Evolutionary conservation across 768 basidiomycete genomes (phyloP), one percentile per base, ranked within the genome.

Genomic region (Mycena filopes): DNA sequence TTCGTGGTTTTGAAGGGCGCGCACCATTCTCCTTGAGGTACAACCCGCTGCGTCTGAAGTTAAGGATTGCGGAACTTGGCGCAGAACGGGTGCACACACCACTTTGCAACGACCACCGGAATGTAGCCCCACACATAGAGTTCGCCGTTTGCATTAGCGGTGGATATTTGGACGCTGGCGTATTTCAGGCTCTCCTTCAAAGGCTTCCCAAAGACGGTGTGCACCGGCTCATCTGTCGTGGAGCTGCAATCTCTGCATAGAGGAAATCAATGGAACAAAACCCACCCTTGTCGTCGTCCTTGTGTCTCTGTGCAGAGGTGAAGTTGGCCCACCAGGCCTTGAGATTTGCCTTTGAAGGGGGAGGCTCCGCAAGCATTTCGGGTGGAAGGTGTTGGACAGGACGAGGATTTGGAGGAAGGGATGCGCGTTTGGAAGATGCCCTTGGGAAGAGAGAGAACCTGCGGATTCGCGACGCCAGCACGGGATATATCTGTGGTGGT

Each of bases 101-200:
- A 98, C 80, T 98, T 98, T 48, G 97, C 97, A 43, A 99, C 97
- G 55, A 98, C 96, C 43, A 98, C 94, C 11, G 97, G 97, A 51
- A 99, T 94, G 75, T 92, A 93, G 1, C 96, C 95, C 92, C 94
- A 96, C 7, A 95, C 91, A 74, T 93, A 94, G 20, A 94, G 83
- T 68, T 93, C 89, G 10, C 95, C 95, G 65, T 87, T 87, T 13
- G 90, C 83, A 63, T 91, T 92, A 8, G 93, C 90, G 16, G 96
- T 97, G 12, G 92, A 94, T 74, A 99, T 97, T 74, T 96, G 96
- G 1, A 98, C 97, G 71, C 88, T 92, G 18, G 97, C 97, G 76
- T 91, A 92, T 71, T 85, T 85, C 70, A 99, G 81, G 65, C 91
- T 92, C 73, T 96, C 93, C 70, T 86, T 86, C 72, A 98, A 86